Base-by-base conservation (phyloP, 2,329 filamentous ascomycete species). In the Neofusicoccum laricinum region DNA sequence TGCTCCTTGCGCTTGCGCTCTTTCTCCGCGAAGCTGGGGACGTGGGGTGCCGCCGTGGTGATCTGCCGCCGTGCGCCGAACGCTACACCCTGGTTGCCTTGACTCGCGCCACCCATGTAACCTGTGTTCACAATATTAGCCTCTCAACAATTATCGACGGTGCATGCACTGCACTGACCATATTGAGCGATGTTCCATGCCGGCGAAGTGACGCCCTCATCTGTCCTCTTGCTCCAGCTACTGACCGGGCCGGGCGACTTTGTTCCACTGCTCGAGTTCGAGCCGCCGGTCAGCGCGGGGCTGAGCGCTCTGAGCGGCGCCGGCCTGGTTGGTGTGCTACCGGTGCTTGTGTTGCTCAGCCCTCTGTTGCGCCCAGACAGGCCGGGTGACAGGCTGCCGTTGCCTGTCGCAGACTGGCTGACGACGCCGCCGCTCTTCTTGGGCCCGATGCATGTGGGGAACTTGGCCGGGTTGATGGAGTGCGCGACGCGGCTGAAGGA, bases 111-210 rank as follows among this genome's bases (percentile, higher is more conserved):
- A 65, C 95, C 95, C 90, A 98, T 95, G 78, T 97, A 99, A 7
- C 95, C 77, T 64, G 34, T 19, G 17, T 15, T 21, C 34, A 12
- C 38, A 41, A n/a, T 2, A 21, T 61, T 40, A 51, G 46, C 19
- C 49, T 65, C 14, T 12, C 4, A 11, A 3, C 14, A 25, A 40
- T 2, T 11, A 11, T 15, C 19, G 5, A 19, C 3, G 5, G n/a
- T 7, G 4, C 11, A 12, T 8, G n/a, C 12, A 57, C 63, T 8
- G n/a, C 12, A 57, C 63, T 59, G 8, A 67, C 93, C 63, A 74
- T 99, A 99, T 75, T 99, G 95, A 64, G 93, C 90, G 70, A 98
- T 98, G 75, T 98, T 99, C 95, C 95, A 99, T 1, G 95, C 95
- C 0, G 95, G 95, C 30, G 89, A 84, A 1, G 93, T 97, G 49